phyloP scores from a whole-genome alignment of 257 asterid species.

The Buddleja alternifolia region DNA sequence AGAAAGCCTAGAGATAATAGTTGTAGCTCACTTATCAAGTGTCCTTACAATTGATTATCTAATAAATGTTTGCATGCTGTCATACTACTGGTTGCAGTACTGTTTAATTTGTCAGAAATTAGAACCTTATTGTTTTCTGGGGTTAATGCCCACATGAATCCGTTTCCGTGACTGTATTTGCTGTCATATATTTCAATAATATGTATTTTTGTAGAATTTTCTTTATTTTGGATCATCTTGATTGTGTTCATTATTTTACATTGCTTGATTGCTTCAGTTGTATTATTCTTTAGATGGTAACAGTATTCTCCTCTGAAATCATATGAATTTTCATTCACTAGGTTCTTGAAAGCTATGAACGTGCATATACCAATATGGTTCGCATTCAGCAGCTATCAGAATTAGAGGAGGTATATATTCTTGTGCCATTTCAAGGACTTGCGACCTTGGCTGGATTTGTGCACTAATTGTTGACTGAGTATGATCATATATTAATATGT shows the following conservation, averaged over 20 bases:
- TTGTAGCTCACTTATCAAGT: neutral
- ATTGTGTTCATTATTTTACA: constrained; percentile 9
- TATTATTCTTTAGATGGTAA: neutral
- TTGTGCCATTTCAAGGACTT: constrained; percentile 15
- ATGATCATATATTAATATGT: constrained; percentile 28
- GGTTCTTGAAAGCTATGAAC: constrained; percentile 99
- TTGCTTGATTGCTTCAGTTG: neutral
- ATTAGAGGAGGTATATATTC: constrained; percentile 85
- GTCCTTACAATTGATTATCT: constrained; percentile 16
- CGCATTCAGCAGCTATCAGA: constrained; percentile 97
- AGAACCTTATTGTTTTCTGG: neutral
- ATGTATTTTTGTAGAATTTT: neutral
- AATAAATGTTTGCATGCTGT: constrained; percentile 8
- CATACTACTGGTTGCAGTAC: neutral
- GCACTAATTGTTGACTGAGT: constrained; percentile 17
- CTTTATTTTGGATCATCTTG: neutral
- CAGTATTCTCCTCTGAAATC: neutral
- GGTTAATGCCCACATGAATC: neutral
- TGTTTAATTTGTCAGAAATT: neutral
- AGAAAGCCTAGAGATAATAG: neutral
- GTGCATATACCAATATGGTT: constrained; percentile 98
- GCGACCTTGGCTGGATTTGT: constrained; percentile 12
- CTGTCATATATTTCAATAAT: neutral
- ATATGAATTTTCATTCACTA: constrained; percentile 30
- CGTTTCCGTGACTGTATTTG: neutral